A percentile compares a stretch with the other conserved stretches of the same genome.
Conservation (phyloP, 768 basidiomycete genomes). For the Cubamyces lactineus region DNA sequence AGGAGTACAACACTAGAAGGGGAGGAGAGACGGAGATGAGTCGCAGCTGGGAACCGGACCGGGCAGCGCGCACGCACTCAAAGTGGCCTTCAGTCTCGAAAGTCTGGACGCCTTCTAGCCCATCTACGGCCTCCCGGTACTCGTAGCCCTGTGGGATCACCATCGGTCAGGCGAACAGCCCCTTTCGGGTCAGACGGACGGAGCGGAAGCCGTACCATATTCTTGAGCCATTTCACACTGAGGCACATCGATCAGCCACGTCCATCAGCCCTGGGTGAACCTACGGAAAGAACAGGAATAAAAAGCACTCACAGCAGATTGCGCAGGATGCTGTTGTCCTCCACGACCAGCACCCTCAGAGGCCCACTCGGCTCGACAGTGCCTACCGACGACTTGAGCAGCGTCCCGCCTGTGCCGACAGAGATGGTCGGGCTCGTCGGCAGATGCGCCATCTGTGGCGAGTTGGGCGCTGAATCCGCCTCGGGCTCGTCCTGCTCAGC, state of each 20-base stretch:
- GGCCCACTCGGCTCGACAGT: constrained; percentile 48
- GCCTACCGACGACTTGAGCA: constrained; percentile 69
- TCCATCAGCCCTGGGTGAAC: neutral
- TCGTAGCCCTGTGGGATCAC: constrained; percentile 59
- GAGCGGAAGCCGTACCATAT: constrained; percentile 42
- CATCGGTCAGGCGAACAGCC: neutral
- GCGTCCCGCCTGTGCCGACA: constrained; percentile 62
- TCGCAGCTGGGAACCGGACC: neutral
- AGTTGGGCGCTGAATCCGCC: constrained; percentile 21
- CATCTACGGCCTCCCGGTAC: constrained; percentile 80
- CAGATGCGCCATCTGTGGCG: constrained; percentile 27
- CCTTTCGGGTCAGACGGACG: neutral
- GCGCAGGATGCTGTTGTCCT: constrained; percentile 88
- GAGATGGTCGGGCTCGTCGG: constrained; percentile 49
- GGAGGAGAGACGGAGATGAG: constrained; percentile 6
- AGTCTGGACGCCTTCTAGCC: constrained; percentile 78
- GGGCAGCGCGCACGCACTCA: constrained; percentile 59
- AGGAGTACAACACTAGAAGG: constrained; percentile 73
- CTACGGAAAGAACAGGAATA: neutral
- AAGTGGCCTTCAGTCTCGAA: constrained; percentile 78
- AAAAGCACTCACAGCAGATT: constrained; percentile 68
- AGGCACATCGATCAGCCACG: constrained; percentile 25
- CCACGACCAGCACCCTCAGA: constrained; percentile 79
- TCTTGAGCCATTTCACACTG: constrained; percentile 68
- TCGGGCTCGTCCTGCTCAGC: constrained; percentile 40